Evolutionary conservation across 2,329 filamentous ascomycete species (phyloP).

Genomic region (Microsporum ferrugineum): DNA sequence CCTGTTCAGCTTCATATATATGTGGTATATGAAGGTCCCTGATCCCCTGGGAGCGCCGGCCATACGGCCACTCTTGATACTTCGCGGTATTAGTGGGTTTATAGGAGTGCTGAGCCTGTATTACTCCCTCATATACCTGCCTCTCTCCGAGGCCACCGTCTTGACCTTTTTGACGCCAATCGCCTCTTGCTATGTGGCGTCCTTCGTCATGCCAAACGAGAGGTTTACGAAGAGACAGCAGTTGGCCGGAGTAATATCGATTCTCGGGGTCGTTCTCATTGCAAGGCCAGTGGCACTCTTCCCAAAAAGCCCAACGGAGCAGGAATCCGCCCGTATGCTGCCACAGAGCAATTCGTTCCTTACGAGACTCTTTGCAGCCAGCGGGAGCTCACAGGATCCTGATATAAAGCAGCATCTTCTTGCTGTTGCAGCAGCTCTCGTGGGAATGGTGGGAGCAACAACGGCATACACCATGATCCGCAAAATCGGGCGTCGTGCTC

Average conservation of each 20-base stretch:
- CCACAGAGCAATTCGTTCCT: neutral
- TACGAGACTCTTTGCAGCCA: neutral
- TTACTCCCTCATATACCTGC: constrained; percentile 63
- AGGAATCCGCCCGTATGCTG: neutral
- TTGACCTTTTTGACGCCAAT: constrained; percentile 78
- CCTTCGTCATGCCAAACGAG: constrained; percentile 56
- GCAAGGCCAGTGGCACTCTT: constrained; percentile 57
- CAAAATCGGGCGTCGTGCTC: constrained; percentile 66
- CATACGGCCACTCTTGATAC: constrained; percentile 55
- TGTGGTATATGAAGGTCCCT: constrained; percentile 58
- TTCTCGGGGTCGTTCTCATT: constrained; percentile 72
- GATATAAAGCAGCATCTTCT: constrained; percentile 54
- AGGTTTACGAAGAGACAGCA: constrained; percentile 69
- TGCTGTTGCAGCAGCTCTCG: constrained; percentile 59
- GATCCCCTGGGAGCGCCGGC: constrained; percentile 57
- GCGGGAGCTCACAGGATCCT: constrained; percentile 15
- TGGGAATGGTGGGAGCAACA: constrained; percentile 67
- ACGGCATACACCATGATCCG: constrained; percentile 67
- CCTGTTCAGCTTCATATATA: constrained; percentile 55
- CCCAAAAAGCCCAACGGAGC: constrained; percentile 11
- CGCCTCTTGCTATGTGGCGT: constrained; percentile 69
- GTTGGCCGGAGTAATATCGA: constrained; percentile 60
- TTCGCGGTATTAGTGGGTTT: constrained; percentile 59
- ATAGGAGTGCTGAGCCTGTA: constrained; percentile 74
- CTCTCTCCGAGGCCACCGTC: constrained; percentile 76